Conservation (phyloP, 2,329 filamentous ascomycete genomes). For the Ophiostoma montium region DNA sequence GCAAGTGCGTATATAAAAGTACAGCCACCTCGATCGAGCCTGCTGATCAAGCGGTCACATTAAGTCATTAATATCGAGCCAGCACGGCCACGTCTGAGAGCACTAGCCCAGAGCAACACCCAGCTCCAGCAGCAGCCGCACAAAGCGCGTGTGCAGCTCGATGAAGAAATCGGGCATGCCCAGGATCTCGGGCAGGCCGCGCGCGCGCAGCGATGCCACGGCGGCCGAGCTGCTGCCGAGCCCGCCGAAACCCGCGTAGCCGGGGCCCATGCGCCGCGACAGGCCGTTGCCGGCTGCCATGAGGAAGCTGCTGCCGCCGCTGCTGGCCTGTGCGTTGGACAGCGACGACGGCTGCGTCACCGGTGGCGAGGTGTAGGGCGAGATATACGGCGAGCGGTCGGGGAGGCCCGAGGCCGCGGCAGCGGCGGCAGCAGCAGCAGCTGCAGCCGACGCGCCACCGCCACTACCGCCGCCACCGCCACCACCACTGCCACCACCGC, state of each 20-base stretch:
- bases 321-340: slow-evolving; percentile 12
- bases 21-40: too few species aligned
- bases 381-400: slow-evolving; percentile 14
- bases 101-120: slow-evolving; percentile 33
- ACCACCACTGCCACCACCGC: not conserved
- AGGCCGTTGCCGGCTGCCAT: slow-evolving; percentile 39
- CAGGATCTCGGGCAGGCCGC: slow-evolving; percentile 50
- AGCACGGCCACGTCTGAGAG: too few species aligned
- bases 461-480: not conserved
- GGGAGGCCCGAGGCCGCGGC: slow-evolving; percentile 11
- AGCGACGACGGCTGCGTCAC: slow-evolving; percentile 15
- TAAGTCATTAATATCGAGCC: too few species aligned
- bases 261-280: slow-evolving; percentile 42
- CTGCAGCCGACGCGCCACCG: not conserved
- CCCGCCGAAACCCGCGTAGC: slow-evolving; percentile 37
- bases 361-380: slow-evolving; percentile 14
- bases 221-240: slow-evolving; percentile 32
- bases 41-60: too few species aligned
- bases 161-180: slow-evolving; percentile 56
- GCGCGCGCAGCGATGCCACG: slow-evolving; percentile 38
- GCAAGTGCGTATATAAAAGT: too few species aligned
- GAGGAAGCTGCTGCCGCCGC: slow-evolving; percentile 37
- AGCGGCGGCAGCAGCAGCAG: slow-evolving; percentile 7
- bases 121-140: slow-evolving; percentile 46
- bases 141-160: slow-evolving; percentile 49